Evolutionary conservation across 1,284 basidiomycete genomes (phyloP).

Genomic region (Apiotrichum porosum): DNA sequence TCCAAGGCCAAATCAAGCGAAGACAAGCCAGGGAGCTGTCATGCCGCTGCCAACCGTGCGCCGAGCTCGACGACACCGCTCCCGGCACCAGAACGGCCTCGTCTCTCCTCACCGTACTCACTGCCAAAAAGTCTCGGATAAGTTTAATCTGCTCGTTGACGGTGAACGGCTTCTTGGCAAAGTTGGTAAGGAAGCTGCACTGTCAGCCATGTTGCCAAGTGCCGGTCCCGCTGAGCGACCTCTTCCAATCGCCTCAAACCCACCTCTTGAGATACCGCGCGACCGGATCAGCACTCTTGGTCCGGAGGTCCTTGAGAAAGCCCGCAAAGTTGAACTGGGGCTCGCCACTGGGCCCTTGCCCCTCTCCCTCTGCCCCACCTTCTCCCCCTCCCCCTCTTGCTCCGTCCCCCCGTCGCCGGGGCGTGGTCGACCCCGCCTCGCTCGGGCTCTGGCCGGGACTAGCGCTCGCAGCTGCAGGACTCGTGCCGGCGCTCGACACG

Average conservation of each 20-base stretch:
- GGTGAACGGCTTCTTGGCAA: constrained; percentile 79
- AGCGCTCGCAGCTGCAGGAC: too few relatives aligned
- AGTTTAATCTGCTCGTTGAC: constrained; percentile 88
- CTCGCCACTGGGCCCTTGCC: too few relatives aligned
- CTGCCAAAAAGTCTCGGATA: constrained; percentile 83
- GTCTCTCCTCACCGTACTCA: too few relatives aligned
- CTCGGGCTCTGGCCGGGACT: too few relatives aligned
- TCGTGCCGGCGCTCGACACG: too few relatives aligned
- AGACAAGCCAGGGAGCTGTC: too few relatives aligned
- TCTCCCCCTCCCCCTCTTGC: too few relatives aligned
- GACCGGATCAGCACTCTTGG: constrained; percentile 75
- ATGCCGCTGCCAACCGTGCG: too few relatives aligned
- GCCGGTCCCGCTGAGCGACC: constrained; percentile 15
- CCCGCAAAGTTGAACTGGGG: constrained; percentile 48
- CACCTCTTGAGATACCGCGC: constrained; percentile 87
- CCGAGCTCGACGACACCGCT: too few relatives aligned
- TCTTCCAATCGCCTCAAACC: constrained; percentile 28
- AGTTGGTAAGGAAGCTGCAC: constrained; percentile 79
- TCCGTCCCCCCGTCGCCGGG: neutral
- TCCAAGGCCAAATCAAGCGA: too few relatives aligned
- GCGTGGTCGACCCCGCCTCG: too few relatives aligned
- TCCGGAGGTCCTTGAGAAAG: constrained; percentile 87
- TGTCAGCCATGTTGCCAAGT: neutral
- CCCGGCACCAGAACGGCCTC: too few relatives aligned
- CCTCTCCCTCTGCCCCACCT: neutral